Evolutionary conservation across 352 stramenopile species (phyloP), one percentile per base, ranked within the genome.

Genomic region (Globisporangium recalcitrans): DNA sequence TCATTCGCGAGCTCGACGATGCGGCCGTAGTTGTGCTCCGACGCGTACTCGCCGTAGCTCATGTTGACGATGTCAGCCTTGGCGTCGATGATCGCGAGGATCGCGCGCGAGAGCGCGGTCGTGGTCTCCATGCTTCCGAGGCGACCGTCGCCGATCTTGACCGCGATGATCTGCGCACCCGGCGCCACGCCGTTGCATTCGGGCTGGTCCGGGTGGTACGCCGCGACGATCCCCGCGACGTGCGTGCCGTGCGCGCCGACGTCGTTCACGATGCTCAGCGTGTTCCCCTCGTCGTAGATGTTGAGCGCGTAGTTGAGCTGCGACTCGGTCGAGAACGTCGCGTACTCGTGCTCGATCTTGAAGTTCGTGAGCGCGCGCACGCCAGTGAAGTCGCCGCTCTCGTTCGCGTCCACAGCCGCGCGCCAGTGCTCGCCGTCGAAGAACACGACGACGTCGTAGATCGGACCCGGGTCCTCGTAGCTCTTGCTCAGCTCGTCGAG

Each of bases 1-100:
- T 98, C 88, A 42, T 96, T 83, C 49, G 87, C 84, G 29, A 98
- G 65, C 62, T 98, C 79, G 8, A 95, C 78, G 22, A 98, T 73
- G 52, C 93, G 80, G n/a, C 95, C 92, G 44, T 72, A 77, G 71
- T 98, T 87, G 53, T 95, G 85, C 67, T 96, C 70, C 22, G 72
- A 82, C 27, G 83, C 91, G 42, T 96, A 92, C 74, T 99, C 97
- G 26, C 96, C 97, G 71, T 98, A 99, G 47, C 87, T 98, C 78
- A 99, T 95, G 80, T 99, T 99, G 29, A 99, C 85, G 0, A 99
- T 58, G 71, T 99, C 92, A n/a, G 85, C 92, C 16, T 91, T 90
- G 36, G 86, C 69, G 32, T 87, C 68, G 56, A 96, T 85, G 22
- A 97, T 90, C 4, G 95, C 90, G 51, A 96, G 80, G 47, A 98